phyloP scores from a whole-genome alignment of 257 asterid species.

The Solanum neorickii region DNA sequence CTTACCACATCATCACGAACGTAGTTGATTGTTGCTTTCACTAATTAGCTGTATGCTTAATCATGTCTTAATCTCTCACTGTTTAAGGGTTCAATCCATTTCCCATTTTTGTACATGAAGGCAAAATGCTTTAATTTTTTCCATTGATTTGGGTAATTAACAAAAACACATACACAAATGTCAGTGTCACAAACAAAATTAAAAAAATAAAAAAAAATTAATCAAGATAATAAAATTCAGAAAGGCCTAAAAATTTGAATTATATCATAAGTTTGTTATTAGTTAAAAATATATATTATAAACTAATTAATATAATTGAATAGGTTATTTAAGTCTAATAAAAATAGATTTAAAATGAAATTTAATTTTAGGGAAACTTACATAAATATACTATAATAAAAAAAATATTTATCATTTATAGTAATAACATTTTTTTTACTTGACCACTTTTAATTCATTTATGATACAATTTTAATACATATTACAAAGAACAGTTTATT shows the following conservation, averaged over 20 bases:
- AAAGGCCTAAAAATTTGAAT: neutral
- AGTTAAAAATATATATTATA: neutral
- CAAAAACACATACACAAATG: neutral
- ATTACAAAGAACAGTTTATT: too few relatives aligned
- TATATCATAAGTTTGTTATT: neutral
- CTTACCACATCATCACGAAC: neutral
- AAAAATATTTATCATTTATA: too few relatives aligned
- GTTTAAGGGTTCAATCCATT: neutral
- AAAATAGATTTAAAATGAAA: too few relatives aligned
- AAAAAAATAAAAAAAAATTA: neutral
- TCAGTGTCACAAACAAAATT: neutral
- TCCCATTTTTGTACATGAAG: slow-evolving; percentile 1
- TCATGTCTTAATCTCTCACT: neutral
- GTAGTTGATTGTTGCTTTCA: neutral
- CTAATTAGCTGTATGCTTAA: neutral
- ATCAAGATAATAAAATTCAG: neutral
- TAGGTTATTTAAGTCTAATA: too few relatives aligned
- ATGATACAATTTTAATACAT: too few relatives aligned
- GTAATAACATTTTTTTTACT: too few relatives aligned
- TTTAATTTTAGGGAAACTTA: too few relatives aligned
- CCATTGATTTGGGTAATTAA: neutral
- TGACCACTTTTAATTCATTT: too few relatives aligned
- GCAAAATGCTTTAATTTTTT: slow-evolving; percentile 1
- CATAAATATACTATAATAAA: too few relatives aligned
- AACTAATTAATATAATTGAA: neutral